Evolutionary conservation across 2,329 filamentous ascomycete species (phyloP), one percentile per base, ranked within the genome.

Genomic region (Lojkania enalia): DNA sequence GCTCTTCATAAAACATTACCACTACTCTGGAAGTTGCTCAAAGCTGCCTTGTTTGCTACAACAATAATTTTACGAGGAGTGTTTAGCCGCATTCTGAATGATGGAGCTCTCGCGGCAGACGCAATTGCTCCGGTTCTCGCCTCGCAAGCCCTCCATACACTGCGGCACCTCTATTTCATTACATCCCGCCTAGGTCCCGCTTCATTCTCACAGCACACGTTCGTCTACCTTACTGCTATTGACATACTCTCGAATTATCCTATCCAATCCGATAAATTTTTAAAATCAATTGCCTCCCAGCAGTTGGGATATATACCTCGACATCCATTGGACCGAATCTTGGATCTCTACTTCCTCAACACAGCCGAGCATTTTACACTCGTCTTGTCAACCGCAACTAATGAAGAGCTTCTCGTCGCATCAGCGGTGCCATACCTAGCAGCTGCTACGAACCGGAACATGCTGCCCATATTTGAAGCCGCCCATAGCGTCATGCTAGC

Each of bases 341-440:
- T 92, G n/a, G 87, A 94, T 63, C 79, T 95, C 13, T 96, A 89
- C 73, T 95, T 95, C 70, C 80, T 96, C 51, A 94, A 95, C 62
- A 82, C 86, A 0, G 85, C 88, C 2, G 91, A 96, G 66, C 88
- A 95, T 66, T 84, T 96, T 48, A 85, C 89, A 0, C 75, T 90
- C 6, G 74, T 82, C 2, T 71, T 96, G 1, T 75, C 87, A 0
- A 78, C 86, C 0, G 72, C 78, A 3, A 78, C 81, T 2, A 89
- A 84, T 58, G 88, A 95, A 57, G 76, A 82, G 2, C 75, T 95
- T 2, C 80, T 95, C 13, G 75, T 95, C 40, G 79, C 84, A 23
- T 85, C 88, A 1, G 87, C 90, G 5, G 80, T 83, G 4, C 80
- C 86, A 1, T 94, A 95, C 63, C 81, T 96, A 2, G 75, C 77